phyloP scores from a whole-genome alignment of 352 stramenopile genomes.

The Phytophthora pistaciae region DNA sequence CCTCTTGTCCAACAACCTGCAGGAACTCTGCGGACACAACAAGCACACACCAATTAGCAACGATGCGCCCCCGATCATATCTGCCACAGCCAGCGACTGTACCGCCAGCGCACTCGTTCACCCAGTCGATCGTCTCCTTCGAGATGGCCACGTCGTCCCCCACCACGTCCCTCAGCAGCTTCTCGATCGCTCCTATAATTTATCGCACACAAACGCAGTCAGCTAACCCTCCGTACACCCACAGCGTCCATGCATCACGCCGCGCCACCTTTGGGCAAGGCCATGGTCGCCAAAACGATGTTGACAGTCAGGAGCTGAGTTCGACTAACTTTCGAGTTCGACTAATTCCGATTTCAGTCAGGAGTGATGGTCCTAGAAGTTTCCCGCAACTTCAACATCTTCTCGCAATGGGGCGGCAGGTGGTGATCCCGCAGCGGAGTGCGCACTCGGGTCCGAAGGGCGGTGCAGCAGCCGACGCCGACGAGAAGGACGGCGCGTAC shows the following conservation, averaged over 20 bases:
- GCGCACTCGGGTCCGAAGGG: not conserved
- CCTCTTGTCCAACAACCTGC: conserved; percentile 48
- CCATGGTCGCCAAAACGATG: not conserved
- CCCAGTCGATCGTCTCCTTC: conserved; percentile 77
- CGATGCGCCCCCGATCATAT: not conserved
- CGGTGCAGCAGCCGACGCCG: not conserved
- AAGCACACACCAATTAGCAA: conserved; percentile 7
- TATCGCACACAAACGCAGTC: conserved; percentile 1
- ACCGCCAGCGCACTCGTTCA: conserved; percentile 68
- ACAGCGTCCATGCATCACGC: not conserved
- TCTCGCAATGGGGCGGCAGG: conserved; percentile 22
- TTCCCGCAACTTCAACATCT: conserved; percentile 31
- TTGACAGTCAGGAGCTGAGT: not conserved
- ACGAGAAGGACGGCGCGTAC: conserved; percentile 3
- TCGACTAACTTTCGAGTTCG: not conserved
- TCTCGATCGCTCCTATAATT: conserved; percentile 36
- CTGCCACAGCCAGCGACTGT: not conserved
- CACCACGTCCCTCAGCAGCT: conserved; percentile 63
- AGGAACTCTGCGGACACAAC: conserved; percentile 54
- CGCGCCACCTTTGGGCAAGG: conserved; percentile 29
- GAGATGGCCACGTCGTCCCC: conserved; percentile 60
- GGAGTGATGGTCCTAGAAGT: conserved; percentile 30
- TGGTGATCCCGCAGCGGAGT: conserved; percentile 31
- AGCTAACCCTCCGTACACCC: not conserved
- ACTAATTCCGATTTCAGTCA: not conserved